phyloP scores from a whole-genome alignment of 2,329 filamentous ascomycete species.

The Lojkania enalia region DNA sequence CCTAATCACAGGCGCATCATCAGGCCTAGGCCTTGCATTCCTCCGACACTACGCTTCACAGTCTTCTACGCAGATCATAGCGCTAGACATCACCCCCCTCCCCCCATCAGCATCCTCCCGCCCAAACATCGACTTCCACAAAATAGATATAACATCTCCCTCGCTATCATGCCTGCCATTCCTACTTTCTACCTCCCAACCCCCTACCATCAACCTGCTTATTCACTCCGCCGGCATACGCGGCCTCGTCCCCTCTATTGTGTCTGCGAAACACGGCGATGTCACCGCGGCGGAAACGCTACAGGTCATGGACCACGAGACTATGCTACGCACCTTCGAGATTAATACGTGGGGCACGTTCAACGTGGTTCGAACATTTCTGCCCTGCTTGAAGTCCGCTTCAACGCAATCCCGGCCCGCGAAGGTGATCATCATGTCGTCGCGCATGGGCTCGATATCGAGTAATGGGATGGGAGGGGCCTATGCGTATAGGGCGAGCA shows the following conservation, averaged over 20 bases:
- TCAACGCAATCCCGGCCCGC: background rate
- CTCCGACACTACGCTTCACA: constrained; percentile 26
- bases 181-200: constrained; percentile 14
- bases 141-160: constrained; percentile 15
- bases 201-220: constrained; percentile 41
- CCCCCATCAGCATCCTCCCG: constrained; percentile 3
- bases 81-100: constrained; percentile 22
- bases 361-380: constrained; percentile 41
- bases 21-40: constrained; percentile 79
- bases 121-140: constrained; percentile 14
- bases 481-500: constrained; percentile 54
- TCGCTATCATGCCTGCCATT: constrained; percentile 1
- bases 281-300: constrained; percentile 49
- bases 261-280: constrained; percentile 29
- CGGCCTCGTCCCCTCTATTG: constrained; percentile 44
- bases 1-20: constrained; percentile 90
- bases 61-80: constrained; percentile 18
- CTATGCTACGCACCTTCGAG: constrained; percentile 45
- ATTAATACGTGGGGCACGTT: constrained; percentile 51
- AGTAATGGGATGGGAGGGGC: constrained; percentile 47
- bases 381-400: constrained; percentile 37
- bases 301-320: constrained; percentile 44
- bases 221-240: constrained; percentile 52
- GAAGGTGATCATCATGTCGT: constrained; percentile 50
- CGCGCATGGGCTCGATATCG: constrained; percentile 50